A percentile compares a stretch with the other conserved stretches of the same genome.
Evolutionary conservation across 805 yeast genomes (phyloP).

Genomic region (Sungouiozyma intestinalis): DNA sequence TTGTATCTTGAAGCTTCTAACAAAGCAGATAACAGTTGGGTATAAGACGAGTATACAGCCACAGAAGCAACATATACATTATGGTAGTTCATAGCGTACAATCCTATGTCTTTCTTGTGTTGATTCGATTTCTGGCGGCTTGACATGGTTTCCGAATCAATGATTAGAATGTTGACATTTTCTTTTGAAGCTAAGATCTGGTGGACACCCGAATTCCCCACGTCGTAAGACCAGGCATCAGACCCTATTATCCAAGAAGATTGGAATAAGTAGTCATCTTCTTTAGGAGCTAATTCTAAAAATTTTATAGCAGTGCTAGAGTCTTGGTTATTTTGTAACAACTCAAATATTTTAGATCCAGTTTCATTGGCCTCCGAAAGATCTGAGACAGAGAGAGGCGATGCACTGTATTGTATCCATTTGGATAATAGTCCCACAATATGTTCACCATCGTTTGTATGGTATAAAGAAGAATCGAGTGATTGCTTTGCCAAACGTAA

Average conservation of each 20-base stretch:
- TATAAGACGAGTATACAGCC: conserved; percentile 86
- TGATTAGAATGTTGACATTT: conserved; percentile 73
- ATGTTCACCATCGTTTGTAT: conserved; percentile 35
- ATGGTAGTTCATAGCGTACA: conserved; percentile 90
- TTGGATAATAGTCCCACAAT: conserved; percentile 50
- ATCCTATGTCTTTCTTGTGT: conserved; percentile 71
- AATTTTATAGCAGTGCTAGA: conserved; percentile 37
- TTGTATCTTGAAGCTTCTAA: conserved; percentile 80
- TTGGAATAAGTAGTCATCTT: conserved; percentile 37
- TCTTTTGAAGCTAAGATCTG: conserved; percentile 64
- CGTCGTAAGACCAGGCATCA: conserved; percentile 90
- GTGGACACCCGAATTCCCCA: conserved; percentile 88
- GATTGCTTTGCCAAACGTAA: conserved; percentile 36
- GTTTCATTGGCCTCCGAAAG: conserved; percentile 24
- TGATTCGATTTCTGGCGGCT: conserved; percentile 29
- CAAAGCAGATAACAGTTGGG: conserved; percentile 81
- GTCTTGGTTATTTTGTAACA: conserved; percentile 31
- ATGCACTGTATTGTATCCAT: conserved; percentile 52
- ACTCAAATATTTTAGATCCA: conserved; percentile 28
- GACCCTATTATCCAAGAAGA: conserved; percentile 85
- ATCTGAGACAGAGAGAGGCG: conserved; percentile 26
- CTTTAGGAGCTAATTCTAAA: conserved; percentile 29
- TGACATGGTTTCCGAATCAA: conserved; percentile 72
- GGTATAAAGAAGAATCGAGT: conserved; percentile 34
- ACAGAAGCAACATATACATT: conserved; percentile 86